Evolutionary conservation across 257 asterid species (phyloP), one percentile per base, ranked within the genome.

Genomic region (Solanum chilense): DNA sequence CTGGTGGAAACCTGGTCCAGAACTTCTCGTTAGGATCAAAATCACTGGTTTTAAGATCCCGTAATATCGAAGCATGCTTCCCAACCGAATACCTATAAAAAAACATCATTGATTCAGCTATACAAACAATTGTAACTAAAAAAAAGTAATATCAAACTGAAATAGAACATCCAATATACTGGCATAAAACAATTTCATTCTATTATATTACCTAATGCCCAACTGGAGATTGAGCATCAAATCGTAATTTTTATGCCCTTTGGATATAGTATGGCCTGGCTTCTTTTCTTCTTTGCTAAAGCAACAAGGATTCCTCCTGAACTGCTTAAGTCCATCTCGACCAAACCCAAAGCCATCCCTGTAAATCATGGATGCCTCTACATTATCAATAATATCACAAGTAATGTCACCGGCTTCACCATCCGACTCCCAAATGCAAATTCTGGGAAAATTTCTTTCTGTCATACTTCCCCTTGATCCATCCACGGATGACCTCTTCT

Each of bases 401-500:
- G 99, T 97, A 78, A 97, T 97, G 88, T 97, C 99, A 81, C 99
- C 99, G 5, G 95, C 99, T 84, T 94, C 99, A 1, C 98, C 99
- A 56, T 97, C 99, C 3, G 98, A 96, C 83, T 97, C 99, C 99
- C 99, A 97, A 23, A 97, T 94, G 87, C 98, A 97, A 56, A 97
- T 93, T 87, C 98, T 91, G 0, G 99, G 98, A 60, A 95, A 95
- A 78, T 89, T 92, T 90, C 93, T 92, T 62, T 93, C 99, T 7
- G 88, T 88, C 86, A 87, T 52, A 71, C 92, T 91, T 84, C 90
- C 90, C 23, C 91, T 58, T 21, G 90, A 94, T 14, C 90, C 92
- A 6, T 91, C 96, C 23, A 93, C 91, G 3, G 98, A 95, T 25
- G 95, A 88, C 93, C 97, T 91, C 91, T 92, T 94, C 95, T 91